Evolutionary conservation across 2,329 filamentous ascomycete genomes (phyloP), one percentile per base, ranked within the genome.

Genomic region (Fusarium coicis): DNA sequence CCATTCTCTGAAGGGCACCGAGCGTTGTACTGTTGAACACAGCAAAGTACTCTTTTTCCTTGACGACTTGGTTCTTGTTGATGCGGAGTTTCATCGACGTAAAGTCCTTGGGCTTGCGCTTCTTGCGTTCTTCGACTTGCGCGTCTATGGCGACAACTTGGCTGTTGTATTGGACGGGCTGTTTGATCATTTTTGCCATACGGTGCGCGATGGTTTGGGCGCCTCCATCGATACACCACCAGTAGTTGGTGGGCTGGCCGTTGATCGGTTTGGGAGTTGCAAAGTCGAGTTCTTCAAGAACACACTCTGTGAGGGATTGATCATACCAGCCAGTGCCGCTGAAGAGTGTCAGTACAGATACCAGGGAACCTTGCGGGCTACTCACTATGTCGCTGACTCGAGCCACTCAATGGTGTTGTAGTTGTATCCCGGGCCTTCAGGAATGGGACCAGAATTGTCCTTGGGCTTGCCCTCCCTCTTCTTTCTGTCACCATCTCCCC

Each of bases 271-370:
- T 7, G 0, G 55, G 44, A 1, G 61, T 68, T 3, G 37, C 30
- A 12, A 77, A 77, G 47, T 77, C 75, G 4, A 77, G 66, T 5
- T 72, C 59, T 23, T 77, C 74, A 1, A 77, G 64, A 0, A 77
- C 63, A 3, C 63, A 69, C 21, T 77, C 70, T 0, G 53, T 75
- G 6, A 74, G 55, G 0, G 75, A 62, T 12, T 77, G 72, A 8
- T 77, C 70, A 21, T 77, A 77, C 75, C 74, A 76, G 0, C 70
- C 65, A 18, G 74, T 76, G 1, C 75, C 75, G 2, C 70, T 77
- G 2, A 1, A 12, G 32, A 34, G 32, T 34, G 32, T 34, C 12
- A 34, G 32, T 34, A 34, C 32, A 15, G 32, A 34, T 32, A 5
- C 32, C 32, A 32, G 32, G 32, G 12, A 32, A 32, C 12, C 2